phyloP scores from a whole-genome alignment of 805 yeast genomes.

The Diddensiella santjacobensis region DNA sequence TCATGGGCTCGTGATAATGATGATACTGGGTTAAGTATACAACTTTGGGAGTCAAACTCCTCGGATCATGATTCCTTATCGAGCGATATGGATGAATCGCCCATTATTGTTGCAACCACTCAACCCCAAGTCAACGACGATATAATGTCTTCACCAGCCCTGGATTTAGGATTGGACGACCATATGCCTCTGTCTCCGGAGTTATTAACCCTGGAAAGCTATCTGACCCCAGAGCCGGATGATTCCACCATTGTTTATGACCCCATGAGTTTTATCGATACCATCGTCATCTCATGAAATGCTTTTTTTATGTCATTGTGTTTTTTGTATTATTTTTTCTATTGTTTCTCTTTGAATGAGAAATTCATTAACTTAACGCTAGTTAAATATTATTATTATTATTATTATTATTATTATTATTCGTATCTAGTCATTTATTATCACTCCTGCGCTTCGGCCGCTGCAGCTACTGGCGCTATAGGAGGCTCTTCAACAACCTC shows the following conservation, averaged over 20 bases:
- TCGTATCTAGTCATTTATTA: no score
- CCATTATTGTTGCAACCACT: constrained; percentile 1
- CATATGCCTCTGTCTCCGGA: constrained; percentile 10
- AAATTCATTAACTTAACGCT: not conserved
- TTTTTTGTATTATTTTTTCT: no score
- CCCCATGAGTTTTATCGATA: constrained; percentile 24
- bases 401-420: no score
- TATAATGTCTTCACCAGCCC: not conserved
- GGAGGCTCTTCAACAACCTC: no score
- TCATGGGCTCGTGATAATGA: not conserved
- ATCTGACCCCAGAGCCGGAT: constrained; percentile 26
- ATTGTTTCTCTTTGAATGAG: not conserved
- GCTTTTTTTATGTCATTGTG: no score
- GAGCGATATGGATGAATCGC: constrained; percentile 2
- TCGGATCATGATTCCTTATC: constrained; percentile 3
- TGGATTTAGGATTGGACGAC: not conserved
- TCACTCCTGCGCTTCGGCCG: not conserved
- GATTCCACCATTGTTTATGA: constrained; percentile 16
- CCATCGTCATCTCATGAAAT: constrained; percentile 8
- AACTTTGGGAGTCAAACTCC: constrained; percentile 1
- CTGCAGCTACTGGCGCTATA: not conserved
- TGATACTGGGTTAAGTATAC: not conserved
- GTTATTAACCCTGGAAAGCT: constrained; percentile 19
- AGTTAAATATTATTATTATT: not conserved
- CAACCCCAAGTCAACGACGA: not conserved